Evolutionary conservation across 2,329 filamentous ascomycete species (phyloP).

Genomic region (Alternaria novae-zelandiae): DNA sequence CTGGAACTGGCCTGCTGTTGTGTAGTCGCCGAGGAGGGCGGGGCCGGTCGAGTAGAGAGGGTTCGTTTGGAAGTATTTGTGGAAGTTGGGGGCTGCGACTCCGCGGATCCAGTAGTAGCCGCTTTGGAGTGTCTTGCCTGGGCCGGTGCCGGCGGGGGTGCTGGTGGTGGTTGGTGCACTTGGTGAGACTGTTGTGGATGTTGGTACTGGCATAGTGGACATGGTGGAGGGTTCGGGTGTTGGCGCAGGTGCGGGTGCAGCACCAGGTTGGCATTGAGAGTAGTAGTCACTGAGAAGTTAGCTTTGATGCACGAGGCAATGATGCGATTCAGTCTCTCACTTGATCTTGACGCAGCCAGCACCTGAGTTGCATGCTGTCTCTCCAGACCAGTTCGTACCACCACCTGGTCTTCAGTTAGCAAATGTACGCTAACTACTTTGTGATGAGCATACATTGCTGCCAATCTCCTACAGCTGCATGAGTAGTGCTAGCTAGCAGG

Average conservation of each 20-base stretch:
- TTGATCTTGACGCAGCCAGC: constrained; percentile 43
- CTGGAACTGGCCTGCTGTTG: constrained; percentile 65
- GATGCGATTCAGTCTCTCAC: constrained; percentile 14
- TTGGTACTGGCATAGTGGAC: constrained; percentile 11
- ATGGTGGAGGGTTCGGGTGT: constrained; percentile 6
- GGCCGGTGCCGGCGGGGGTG: constrained; percentile 40
- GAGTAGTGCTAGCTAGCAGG: constrained; percentile 30
- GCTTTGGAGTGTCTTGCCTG: constrained; percentile 55
- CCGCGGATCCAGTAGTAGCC: constrained; percentile 66
- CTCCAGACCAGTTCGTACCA: constrained; percentile 35
- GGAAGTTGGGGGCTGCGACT: constrained; percentile 63
- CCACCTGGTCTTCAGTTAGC: constrained; percentile 30
- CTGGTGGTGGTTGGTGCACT: constrained; percentile 30
- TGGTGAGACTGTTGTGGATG: constrained; percentile 12
- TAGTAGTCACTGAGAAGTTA: constrained; percentile 41
- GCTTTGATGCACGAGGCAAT: neutral
- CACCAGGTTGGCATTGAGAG: constrained; percentile 52
- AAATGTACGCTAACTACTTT: neutral
- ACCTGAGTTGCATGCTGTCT: constrained; percentile 30
- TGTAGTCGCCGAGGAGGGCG: constrained; percentile 60
- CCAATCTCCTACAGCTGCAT: constrained; percentile 38
- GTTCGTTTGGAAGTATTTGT: constrained; percentile 49
- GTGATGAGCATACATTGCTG: constrained; percentile 38
- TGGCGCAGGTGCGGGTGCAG: constrained; percentile 21
- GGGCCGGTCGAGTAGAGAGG: constrained; percentile 51